A percentile compares a stretch with the other conserved stretches of the same genome.
These are phyloP conservation scores for Crinitomyces ghanaensis DNA, from an alignment of 805 yeast species.

Conservation along the genomic window DNA sequence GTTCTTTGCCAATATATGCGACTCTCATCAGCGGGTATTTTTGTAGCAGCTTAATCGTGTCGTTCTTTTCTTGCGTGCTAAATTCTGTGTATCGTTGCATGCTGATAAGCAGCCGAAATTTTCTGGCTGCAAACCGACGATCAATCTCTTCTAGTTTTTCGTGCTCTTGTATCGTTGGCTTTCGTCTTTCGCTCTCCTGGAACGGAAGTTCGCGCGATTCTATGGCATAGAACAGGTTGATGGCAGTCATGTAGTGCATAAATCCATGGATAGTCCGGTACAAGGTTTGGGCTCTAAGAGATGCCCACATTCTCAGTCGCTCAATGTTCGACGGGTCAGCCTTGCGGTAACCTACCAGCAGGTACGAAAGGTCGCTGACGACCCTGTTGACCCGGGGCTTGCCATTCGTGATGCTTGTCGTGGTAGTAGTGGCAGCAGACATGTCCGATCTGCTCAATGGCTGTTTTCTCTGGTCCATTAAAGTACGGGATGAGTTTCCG, in stretches of 20 bases:
- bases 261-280: slow-evolving; percentile 79
- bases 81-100: slow-evolving; percentile 77
- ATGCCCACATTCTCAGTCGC: slow-evolving; percentile 81
- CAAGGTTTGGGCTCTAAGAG: slow-evolving; percentile 70
- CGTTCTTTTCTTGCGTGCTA: slow-evolving; percentile 65
- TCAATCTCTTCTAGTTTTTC: slow-evolving; percentile 68
- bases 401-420: no score
- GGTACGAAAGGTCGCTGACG: slow-evolving; percentile 54
- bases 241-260: slow-evolving; percentile 64
- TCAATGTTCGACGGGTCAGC: slow-evolving; percentile 51
- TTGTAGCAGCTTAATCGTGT: slow-evolving; percentile 69
- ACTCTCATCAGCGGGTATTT: slow-evolving; percentile 73
- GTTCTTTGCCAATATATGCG: slow-evolving; percentile 14
- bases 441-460: no score
- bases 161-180: slow-evolving; percentile 4
- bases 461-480: neutral
- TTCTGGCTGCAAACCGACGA: no score
- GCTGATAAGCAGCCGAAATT: slow-evolving; percentile 69
- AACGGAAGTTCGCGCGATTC: slow-evolving; percentile 30
- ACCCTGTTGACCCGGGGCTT: no score
- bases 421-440: no score
- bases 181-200: neutral
- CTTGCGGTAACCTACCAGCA: slow-evolving; percentile 61
- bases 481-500: neutral
- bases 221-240: slow-evolving; percentile 53